Evolutionary conservation across 306 rosid species (phyloP), one percentile per base, ranked within the genome.

Genomic region (Benincasa hispida): DNA sequence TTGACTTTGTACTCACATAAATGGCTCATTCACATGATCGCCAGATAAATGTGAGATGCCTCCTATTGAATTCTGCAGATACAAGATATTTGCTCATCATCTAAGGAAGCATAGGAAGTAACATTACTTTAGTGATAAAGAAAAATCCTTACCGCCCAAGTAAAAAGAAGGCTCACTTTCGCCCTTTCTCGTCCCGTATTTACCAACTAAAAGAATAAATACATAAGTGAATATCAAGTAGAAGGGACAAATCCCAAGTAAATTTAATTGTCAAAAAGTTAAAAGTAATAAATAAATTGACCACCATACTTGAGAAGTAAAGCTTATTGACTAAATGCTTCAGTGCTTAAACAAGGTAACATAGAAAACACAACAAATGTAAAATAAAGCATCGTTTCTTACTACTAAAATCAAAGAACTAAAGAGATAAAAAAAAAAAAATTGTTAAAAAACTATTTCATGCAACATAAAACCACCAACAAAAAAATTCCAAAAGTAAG

Each of bases 171-270:
- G 89, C 91, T 92, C 86, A 94, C 99, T 94, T 92, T 94, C 35
- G 99, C 99, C 78, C 99, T 91, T 86, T 94, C 99, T 80, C 84
- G 88, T 53, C 99, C 99, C 24, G 97, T 94, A 82, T 94, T 94
- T 67, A 86, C 99, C 87, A 94, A 86, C 99, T 94, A 70, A 83
- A 87, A 48, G 19, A 70, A 70, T 37, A 21, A 47, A 70, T 10
- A 47, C 35, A 47, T 8, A 24, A 68, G 30, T 70, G 21, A 28
- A 47, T 47, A 70, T 70, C n/a, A 47, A 47, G 37, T 39, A 24
- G 24, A 78, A 86, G 78, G 79, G 77, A 83, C 35, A 83, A 83
- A 19, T 34, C 41, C 78, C 79, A 68, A 22, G 67, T 65, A 67
- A 82, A 75, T 32, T 74, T 82, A 78, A 37, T 62, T 10, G 55